A percentile compares a stretch with the other conserved stretches of the same genome.
phyloP scores from a whole-genome alignment of 2,329 filamentous ascomycete genomes.

The Grosmannia serpens region DNA sequence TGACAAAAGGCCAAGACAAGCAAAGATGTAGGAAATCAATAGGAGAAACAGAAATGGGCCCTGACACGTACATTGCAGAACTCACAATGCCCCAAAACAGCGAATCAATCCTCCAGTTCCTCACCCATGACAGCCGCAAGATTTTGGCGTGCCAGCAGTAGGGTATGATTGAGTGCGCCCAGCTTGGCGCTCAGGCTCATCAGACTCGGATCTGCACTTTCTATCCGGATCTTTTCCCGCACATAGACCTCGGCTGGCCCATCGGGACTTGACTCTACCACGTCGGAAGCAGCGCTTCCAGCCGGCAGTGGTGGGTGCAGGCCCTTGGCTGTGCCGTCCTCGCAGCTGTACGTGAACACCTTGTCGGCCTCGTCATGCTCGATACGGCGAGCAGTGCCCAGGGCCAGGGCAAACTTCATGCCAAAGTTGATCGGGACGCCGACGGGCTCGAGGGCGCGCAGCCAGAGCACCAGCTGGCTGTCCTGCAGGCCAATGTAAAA shows the following conservation, averaged over 20 bases:
- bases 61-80: neutral
- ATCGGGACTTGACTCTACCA: slow-evolving; percentile 14
- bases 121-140: slow-evolving; percentile 69
- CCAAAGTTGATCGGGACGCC: slow-evolving; percentile 49
- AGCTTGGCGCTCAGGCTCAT: slow-evolving; percentile 78
- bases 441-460: slow-evolving; percentile 59
- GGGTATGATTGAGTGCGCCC: slow-evolving; percentile 61
- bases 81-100: neutral
- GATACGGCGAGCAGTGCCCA: slow-evolving; percentile 49
- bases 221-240: slow-evolving; percentile 78
- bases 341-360: slow-evolving; percentile 51
- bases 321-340: slow-evolving; percentile 9
- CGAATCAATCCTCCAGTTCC: slow-evolving; percentile 22
- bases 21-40: no score
- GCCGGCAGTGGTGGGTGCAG: slow-evolving; percentile 5
- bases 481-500: slow-evolving; percentile 63
- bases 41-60: neutral
- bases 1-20: neutral
- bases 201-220: slow-evolving; percentile 78
- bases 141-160: slow-evolving; percentile 58
- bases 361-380: slow-evolving; percentile 74
- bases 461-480: slow-evolving; percentile 54
- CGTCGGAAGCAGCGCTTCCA: slow-evolving; percentile 1
- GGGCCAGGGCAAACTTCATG: slow-evolving; percentile 59
- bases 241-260: slow-evolving; percentile 65